These are phyloP conservation scores for Boletus holoroseus DNA, from an alignment of 1,284 basidiomycete genomes.

Conservation along the genomic window DNA sequence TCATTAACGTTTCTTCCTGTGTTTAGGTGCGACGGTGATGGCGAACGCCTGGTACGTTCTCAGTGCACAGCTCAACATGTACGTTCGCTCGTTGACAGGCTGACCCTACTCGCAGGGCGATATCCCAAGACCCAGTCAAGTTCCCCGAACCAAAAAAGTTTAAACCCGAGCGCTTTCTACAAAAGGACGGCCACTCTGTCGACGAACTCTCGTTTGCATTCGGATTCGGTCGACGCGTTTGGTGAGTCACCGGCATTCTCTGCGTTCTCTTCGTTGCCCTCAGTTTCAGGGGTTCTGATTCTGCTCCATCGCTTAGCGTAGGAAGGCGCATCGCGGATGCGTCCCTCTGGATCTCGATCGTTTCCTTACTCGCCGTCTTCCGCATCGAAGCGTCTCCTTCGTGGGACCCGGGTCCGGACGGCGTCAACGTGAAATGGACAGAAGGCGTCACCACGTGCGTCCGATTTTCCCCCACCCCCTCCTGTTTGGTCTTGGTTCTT, in stretches of 20 bases:
- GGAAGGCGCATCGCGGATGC: slow-evolving; percentile 41
- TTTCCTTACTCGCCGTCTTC: slow-evolving; percentile 21
- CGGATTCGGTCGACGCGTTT: slow-evolving; percentile 44
- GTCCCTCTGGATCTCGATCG: slow-evolving; percentile 25
- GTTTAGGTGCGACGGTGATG: slow-evolving; percentile 22
- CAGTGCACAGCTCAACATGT: neutral
- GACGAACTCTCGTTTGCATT: slow-evolving; percentile 39
- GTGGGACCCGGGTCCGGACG: slow-evolving; percentile 24
- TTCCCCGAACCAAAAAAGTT: slow-evolving; percentile 43
- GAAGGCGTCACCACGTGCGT: slow-evolving; percentile 25
- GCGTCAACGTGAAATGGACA: slow-evolving; percentile 24
- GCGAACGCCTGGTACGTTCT: slow-evolving; percentile 20
- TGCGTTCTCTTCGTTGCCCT: neutral
- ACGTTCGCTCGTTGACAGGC: neutral
- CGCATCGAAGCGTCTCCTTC: slow-evolving; percentile 11
- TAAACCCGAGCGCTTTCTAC: slow-evolving; percentile 40
- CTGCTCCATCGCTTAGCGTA: neutral
- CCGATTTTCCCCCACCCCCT: neutral
- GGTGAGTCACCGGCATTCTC: slow-evolving; percentile 25
- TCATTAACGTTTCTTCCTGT: neutral
- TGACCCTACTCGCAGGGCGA: slow-evolving; percentile 34
- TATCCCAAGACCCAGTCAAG: slow-evolving; percentile 38
- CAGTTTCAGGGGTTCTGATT: neutral
- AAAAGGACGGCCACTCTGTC: slow-evolving; percentile 21
- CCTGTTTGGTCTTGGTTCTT: neutral